Base-by-base conservation (phyloP, 805 yeast species). In the Yamadazyma laniorum region DNA sequence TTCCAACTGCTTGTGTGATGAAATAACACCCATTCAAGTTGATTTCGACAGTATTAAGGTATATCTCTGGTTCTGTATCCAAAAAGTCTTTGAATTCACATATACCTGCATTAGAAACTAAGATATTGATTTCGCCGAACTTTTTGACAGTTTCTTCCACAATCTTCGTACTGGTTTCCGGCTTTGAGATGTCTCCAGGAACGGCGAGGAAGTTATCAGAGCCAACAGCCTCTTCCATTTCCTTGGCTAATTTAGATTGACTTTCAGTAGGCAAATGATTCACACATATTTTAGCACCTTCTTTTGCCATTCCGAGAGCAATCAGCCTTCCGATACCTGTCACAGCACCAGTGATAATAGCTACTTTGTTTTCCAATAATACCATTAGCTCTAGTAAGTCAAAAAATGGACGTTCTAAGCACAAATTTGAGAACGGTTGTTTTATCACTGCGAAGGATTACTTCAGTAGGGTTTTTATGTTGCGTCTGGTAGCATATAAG, bases 81-180 rank as follows among this genome's bases (percentile, higher is more conserved):
- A 65, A 50, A 50, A 72, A 69, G 35, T 65, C 67, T 28, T 58
- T 49, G 42, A 70, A 64, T 30, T 63, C 55, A 46, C 75, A 70
- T 25, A 71, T 61, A 8, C 75, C 77, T 9, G 77, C 76, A 47
- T 72, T 72, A 8, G 73, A 65, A 3, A 72, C 72, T 39, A 68
- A 58, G 5, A 64, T 59, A 39, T 70, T 58, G 29, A 71, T 40
- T 39, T 61, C 61, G 3, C 73, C 74, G 48, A 70, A 71, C 17
- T 45, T 43, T 18, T 51, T 58, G 13, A 67, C 72, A 1, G 67
- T 51, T 17, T 52, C 46, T 4, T 40, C 40, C 11, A 67, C 59
- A 9, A 70, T 49, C 2, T 47, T 45, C 5, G 36, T 40, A 6
- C 70, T 56, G 5, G 75, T 67, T 29, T 56, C 59, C 2, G 72